Evolutionary conservation across 495 filamentous ascomycete species (phyloP).

Genomic region (Lepidopterella palustris): DNA sequence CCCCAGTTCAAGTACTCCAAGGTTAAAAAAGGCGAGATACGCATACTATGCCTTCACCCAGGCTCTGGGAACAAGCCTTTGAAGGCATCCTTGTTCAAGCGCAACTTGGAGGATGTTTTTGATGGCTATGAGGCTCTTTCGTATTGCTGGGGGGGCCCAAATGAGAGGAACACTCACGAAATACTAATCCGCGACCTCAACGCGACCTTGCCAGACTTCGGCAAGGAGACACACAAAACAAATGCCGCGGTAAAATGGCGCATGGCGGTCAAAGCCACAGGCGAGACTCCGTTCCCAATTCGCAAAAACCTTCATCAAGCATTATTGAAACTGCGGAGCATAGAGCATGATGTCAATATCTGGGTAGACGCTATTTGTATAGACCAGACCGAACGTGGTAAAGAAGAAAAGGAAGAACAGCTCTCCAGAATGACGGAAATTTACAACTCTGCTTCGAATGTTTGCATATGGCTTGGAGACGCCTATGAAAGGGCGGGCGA

Average conservation of each 20-base stretch:
- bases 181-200: background rate
- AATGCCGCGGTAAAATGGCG: background rate
- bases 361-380: background rate
- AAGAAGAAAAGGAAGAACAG: background rate
- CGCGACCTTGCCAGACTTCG: background rate
- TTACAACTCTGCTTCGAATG: background rate
- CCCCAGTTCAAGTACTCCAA: no score
- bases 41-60: no score
- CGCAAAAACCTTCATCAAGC: background rate
- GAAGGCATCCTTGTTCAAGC: no score
- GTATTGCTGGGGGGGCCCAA: background rate
- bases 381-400: background rate
- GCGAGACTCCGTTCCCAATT: background rate
- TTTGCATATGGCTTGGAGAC: background rate
- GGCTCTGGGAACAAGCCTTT: no score
- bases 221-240: no score
- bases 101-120: background rate
- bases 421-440: background rate
- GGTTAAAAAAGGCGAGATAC: no score
- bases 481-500: no score
- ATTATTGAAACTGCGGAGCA: background rate
- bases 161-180: background rate
- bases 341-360: background rate
- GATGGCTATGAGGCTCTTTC: background rate
- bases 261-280: background rate